Base-by-base conservation (phyloP, 352 stramenopile species). In the Globisporangium sylvaticum region DNA sequence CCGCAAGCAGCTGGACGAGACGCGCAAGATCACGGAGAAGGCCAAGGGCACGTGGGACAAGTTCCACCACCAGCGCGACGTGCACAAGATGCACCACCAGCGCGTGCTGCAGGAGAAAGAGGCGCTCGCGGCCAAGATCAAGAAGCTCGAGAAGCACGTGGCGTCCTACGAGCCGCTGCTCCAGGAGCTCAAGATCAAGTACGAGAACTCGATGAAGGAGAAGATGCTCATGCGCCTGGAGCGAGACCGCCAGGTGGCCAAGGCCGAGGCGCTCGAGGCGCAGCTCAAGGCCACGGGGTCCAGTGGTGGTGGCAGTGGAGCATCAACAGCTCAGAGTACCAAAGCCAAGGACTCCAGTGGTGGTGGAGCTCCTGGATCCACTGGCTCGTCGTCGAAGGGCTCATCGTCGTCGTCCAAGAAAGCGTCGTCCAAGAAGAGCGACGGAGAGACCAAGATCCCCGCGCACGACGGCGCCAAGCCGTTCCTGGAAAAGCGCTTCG, bases 221-320 rank as follows among this genome's bases (percentile, higher is more conserved):
- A 98, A 98, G 71, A 98, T 98, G 94, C 88, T 98, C 32, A 97
- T 98, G 86, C 88, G 91, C 7, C 88, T 98, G 48, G 94, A 98
- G 72, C 77, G 95, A 22, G 95, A 98, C 65, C 89, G 93, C 1
- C 88, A 96, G 62, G 90, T 86, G 32, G 91, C 94, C 20, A 90
- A 84, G 61, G 87, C 90, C 7, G 88, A 98, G 58, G 88, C 89
- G n/a, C 78, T 98, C 1, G 91, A 98, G 66, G 67, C 74, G 14
- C 91, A 98, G 63, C 73, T 98, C 14, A 90, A 90, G 66, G 68
- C 77, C 4, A 34, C 86, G 12, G 63, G 58, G 2, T 62, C 68
- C 55, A 31, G 66, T 29, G 25, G 68, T 64, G 25, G 67, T 64
- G 20, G 48, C 4, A 20, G 37, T 29, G 27, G 53, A 18, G 15